phyloP scores from a whole-genome alignment of 2,329 filamentous ascomycete species.

The Leptographium lundbergii region DNA sequence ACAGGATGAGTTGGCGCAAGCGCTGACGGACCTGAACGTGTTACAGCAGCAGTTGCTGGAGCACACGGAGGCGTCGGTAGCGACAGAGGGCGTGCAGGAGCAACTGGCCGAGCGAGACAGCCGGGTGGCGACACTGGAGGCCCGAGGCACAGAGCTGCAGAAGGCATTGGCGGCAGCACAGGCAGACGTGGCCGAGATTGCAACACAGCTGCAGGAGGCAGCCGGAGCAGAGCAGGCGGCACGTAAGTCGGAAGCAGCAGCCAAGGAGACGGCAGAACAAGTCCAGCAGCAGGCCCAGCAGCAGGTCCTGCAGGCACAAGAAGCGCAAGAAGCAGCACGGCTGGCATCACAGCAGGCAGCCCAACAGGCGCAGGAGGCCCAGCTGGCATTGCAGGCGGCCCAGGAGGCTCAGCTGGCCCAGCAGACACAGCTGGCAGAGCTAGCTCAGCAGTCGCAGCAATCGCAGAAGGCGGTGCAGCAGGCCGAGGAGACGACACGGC shows the following conservation, averaged over 20 bases:
- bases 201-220: slow-evolving; percentile 20
- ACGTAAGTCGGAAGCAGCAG: slow-evolving; percentile 10
- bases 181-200: slow-evolving; percentile 24
- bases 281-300: neutral
- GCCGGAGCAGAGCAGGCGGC: slow-evolving; percentile 15
- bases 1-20: slow-evolving; percentile 31
- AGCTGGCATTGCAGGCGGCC: neutral
- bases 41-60: slow-evolving; percentile 13
- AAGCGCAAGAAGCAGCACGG: neutral
- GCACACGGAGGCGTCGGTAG: slow-evolving; percentile 7
- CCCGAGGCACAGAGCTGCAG: slow-evolving; percentile 26
- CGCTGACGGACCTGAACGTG: slow-evolving; percentile 33
- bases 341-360: slow-evolving; percentile 12
- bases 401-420: slow-evolving; percentile 4
- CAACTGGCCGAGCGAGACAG: slow-evolving; percentile 10
- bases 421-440: no score
- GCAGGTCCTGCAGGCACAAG: no score
- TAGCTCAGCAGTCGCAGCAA: neutral
- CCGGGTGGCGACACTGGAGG: slow-evolving; percentile 27
- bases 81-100: slow-evolving; percentile 11
- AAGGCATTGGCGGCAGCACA: slow-evolving; percentile 24
- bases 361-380: neutral
- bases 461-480: neutral
- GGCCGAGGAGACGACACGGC: slow-evolving; percentile 12
- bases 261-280: neutral